Conservation (phyloP, 805 yeast species). For the Wickerhamomyces bovis region DNA sequence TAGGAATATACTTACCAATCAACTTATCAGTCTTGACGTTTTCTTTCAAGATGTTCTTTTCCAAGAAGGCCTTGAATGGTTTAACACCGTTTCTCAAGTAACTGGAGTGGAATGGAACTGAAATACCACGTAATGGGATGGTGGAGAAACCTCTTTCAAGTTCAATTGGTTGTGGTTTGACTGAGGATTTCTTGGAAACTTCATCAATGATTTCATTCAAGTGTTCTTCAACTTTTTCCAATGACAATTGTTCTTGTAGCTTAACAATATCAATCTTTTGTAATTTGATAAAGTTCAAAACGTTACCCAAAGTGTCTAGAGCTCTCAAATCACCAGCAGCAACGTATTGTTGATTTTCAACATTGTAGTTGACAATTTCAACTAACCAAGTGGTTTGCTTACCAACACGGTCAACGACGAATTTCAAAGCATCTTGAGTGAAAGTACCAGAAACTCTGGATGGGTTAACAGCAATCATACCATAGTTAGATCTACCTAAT, state of each 20-base stretch:
- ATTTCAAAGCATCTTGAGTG: conserved; percentile 88
- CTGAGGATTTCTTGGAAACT: conserved; percentile 72
- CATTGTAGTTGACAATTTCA: conserved; percentile 97
- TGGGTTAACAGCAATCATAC: conserved; percentile 99
- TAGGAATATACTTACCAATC: conserved; percentile 95
- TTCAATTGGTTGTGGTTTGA: conserved; percentile 94
- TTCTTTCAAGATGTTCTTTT: conserved; percentile 90
- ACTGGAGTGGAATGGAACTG: conserved; percentile 99
- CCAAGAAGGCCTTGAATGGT: conserved; percentile 96
- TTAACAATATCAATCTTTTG: conserved; percentile 92
- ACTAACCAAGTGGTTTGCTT: conserved; percentile 85
- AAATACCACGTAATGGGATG: conserved; percentile 95
- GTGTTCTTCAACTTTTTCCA: conserved; percentile 87
- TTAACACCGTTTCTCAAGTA: conserved; percentile 97
- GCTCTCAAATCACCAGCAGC: conserved; percentile 98
- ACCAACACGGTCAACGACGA: conserved; percentile 86
- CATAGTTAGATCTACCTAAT: conserved; percentile 93
- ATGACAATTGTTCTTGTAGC: conserved; percentile 71
- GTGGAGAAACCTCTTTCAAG: conserved; percentile 97
- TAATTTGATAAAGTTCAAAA: conserved; percentile 84
- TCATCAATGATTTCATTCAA: conserved; percentile 83
- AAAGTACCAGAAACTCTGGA: conserved; percentile 84
- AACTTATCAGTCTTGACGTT: conserved; percentile 93
- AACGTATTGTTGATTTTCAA: conserved; percentile 96
- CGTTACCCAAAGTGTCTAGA: conserved; percentile 87